A percentile compares a stretch with the other conserved stretches of the same genome.
phyloP scores from a whole-genome alignment of 1,139 yeast species.

The Sugiyamaella pinicola region DNA sequence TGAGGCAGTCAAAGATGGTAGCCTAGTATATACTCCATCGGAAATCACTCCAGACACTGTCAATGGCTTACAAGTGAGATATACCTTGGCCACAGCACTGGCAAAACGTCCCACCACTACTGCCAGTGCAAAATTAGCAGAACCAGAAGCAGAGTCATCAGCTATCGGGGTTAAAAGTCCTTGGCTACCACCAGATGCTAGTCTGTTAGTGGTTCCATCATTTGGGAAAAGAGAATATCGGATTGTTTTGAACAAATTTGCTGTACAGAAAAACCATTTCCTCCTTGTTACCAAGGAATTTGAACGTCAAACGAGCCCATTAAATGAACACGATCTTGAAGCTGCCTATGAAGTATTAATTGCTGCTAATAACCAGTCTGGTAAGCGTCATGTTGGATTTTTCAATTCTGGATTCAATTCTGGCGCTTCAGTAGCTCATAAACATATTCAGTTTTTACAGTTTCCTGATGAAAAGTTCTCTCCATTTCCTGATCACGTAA shows the following conservation, averaged over 20 bases:
- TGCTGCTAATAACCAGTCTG: constrained; percentile 43
- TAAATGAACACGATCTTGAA: constrained; percentile 66
- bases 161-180: constrained; percentile 54
- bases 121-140: constrained; percentile 36
- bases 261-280: constrained; percentile 77
- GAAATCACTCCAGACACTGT: constrained; percentile 31
- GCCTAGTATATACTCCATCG: constrained; percentile 39
- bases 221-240: constrained; percentile 56
- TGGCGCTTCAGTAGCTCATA: constrained; percentile 93
- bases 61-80: constrained; percentile 44
- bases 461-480: constrained; percentile 58
- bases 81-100: constrained; percentile 54
- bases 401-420: constrained; percentile 85
- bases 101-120: constrained; percentile 56
- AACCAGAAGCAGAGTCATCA: constrained; percentile 16
- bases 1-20: constrained; percentile 40
- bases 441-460: constrained; percentile 83
- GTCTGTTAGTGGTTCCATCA: constrained; percentile 60
- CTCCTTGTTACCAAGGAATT: constrained; percentile 74
- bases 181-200: constrained; percentile 78
- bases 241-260: constrained; percentile 80
- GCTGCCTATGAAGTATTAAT: constrained; percentile 59
- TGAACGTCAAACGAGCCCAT: constrained; percentile 69
- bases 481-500: constrained; percentile 62
- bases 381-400: constrained; percentile 65